phyloP scores from a whole-genome alignment of 2,329 filamentous ascomycete genomes.

The Trichoderma breve region DNA sequence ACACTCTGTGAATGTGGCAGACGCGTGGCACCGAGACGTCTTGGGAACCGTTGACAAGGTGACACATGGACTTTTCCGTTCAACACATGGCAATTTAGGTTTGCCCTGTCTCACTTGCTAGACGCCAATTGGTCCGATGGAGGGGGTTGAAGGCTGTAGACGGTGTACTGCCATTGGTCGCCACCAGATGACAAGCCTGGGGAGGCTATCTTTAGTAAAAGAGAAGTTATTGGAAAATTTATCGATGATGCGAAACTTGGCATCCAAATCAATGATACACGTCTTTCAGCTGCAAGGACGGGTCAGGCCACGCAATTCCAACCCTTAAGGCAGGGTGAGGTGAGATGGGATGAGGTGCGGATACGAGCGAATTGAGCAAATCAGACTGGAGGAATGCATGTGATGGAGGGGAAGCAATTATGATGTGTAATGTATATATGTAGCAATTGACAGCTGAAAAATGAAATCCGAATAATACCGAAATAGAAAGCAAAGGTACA shows the following conservation, averaged over 20 bases:
- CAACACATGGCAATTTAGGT: background rate
- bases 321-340: background rate
- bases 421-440: background rate
- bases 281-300: background rate
- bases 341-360: background rate
- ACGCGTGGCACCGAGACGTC: background rate
- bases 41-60: background rate
- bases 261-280: background rate
- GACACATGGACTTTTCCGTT: background rate
- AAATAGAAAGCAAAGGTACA: background rate
- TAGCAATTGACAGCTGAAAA: background rate
- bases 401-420: background rate
- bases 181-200: background rate
- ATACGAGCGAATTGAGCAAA: conserved; percentile 1
- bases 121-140: conserved; percentile 1
- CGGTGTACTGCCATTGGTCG: conserved; percentile 16
- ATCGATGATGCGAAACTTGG: background rate
- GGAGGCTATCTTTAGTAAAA: background rate
- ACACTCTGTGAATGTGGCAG: background rate
- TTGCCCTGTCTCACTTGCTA: background rate
- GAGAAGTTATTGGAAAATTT: background rate
- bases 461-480: background rate
- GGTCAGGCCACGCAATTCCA: background rate
- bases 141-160: background rate
- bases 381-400: background rate